Percentiles rank a stretch among this genome's conserved stretches.
These are phyloP conservation scores for Saksenaea oblongispora DNA, from an alignment of 371 early-diverging fungal genomes.

Conservation along the genomic window DNA sequence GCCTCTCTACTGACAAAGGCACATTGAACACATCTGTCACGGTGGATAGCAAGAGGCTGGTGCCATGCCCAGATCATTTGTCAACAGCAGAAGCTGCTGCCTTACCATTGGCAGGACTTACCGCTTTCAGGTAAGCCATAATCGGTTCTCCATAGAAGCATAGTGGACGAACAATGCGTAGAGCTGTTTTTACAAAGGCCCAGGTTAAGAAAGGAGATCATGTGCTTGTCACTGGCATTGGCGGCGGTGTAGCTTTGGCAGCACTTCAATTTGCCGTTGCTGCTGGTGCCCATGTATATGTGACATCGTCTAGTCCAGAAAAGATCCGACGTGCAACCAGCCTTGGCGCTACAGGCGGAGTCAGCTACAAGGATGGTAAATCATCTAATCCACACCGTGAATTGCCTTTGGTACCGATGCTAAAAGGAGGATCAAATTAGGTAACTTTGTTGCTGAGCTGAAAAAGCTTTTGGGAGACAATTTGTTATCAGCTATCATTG, in stretches of 20 bases:
- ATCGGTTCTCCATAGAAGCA: background rate
- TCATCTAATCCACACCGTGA: background rate
- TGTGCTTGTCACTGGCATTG: slow-evolving; percentile 76
- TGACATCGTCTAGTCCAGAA: slow-evolving; percentile 65
- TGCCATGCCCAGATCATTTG: slow-evolving; percentile 61
- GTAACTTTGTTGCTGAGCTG: slow-evolving; percentile 53
- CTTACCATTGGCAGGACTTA: slow-evolving; percentile 70
- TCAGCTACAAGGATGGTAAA: slow-evolving; percentile 69
- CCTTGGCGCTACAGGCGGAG: slow-evolving; percentile 72
- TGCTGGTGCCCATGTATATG: slow-evolving; percentile 74
- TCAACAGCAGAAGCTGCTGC: slow-evolving; percentile 68
- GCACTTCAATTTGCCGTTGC: slow-evolving; percentile 73
- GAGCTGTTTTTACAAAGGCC: slow-evolving; percentile 64
- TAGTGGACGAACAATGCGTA: background rate
- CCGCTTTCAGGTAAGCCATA: slow-evolving; percentile 54
- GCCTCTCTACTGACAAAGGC: slow-evolving; percentile 37
- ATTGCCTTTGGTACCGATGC: background rate
- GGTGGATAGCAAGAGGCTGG: slow-evolving; percentile 47
- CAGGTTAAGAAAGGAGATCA: slow-evolving; percentile 55
- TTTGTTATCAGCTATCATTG: slow-evolving; percentile 61
- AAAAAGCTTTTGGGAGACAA: slow-evolving; percentile 42
- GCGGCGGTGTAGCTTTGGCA: slow-evolving; percentile 75
- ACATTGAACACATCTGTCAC: slow-evolving; percentile 60
- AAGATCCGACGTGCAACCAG: slow-evolving; percentile 65
- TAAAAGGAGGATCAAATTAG: slow-evolving; percentile 20